These are phyloP conservation scores for Fomitopsis pinicola DNA, from an alignment of 1,284 basidiomycete species.

Conservation along the genomic window DNA sequence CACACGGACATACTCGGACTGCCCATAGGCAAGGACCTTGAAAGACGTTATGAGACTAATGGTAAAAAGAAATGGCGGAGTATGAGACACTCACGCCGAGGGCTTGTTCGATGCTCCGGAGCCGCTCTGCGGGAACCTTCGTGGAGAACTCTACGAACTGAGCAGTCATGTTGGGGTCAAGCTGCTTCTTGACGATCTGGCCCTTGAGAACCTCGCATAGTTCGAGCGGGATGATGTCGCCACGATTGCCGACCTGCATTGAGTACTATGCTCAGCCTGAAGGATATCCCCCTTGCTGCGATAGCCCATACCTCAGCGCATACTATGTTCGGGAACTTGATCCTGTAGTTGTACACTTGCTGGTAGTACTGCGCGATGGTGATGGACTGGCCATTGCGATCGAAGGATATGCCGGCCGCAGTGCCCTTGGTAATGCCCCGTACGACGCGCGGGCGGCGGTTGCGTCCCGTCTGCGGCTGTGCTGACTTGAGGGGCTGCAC, in stretches of 20 bases:
- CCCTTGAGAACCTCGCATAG: slow-evolving; percentile 59
- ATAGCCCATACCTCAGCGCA: slow-evolving; percentile 54
- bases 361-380: slow-evolving; percentile 62
- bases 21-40: slow-evolving; percentile 63
- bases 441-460: neutral
- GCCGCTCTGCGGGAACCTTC: slow-evolving; percentile 56
- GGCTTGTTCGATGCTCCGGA: slow-evolving; percentile 53
- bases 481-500: neutral
- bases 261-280: neutral
- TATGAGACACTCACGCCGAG: slow-evolving; percentile 38
- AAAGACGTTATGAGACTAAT: neutral
- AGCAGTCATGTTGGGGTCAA: slow-evolving; percentile 62
- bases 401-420: neutral
- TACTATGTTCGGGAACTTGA: slow-evolving; percentile 52
- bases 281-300: too few relatives aligned
- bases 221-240: slow-evolving; percentile 53
- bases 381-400: slow-evolving; percentile 20
- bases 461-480: neutral
- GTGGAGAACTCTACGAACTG: slow-evolving; percentile 70
- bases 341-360: slow-evolving; percentile 40
- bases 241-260: slow-evolving; percentile 45
- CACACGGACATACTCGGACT: slow-evolving; percentile 64
- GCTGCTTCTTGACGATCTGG: slow-evolving; percentile 71
- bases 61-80: neutral
- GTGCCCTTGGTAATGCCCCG: neutral